Conservation (phyloP, 768 basidiomycete species). For the Amylocystis lapponica region DNA sequence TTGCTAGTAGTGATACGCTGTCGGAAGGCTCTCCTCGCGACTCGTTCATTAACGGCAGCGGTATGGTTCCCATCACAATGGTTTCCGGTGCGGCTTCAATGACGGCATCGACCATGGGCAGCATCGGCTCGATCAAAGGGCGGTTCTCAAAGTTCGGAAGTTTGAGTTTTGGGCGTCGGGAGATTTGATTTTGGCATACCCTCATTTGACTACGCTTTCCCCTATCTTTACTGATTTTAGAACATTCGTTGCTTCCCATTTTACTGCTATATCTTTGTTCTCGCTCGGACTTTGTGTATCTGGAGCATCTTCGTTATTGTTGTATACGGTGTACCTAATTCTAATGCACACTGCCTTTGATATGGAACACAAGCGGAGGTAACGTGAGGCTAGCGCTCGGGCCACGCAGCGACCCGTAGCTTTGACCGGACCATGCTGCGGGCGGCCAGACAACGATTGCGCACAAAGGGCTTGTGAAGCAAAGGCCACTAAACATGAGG, state of each 20-base stretch:
- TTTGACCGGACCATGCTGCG: no score
- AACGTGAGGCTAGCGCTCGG: no score
- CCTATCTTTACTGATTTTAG: not conserved
- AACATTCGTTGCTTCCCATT: not conserved
- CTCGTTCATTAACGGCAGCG: slow-evolving; percentile 70
- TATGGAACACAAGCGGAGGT: no score
- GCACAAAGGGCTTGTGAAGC: no score
- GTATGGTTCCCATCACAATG: slow-evolving; percentile 29
- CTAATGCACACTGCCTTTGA: no score
- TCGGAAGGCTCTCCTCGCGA: slow-evolving; percentile 66
- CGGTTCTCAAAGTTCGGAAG: slow-evolving; percentile 76
- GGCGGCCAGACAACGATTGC: no score
- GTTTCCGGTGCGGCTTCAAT: slow-evolving; percentile 45
- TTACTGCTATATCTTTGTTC: slow-evolving; percentile 5
- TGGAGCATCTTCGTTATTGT: slow-evolving; percentile 15
- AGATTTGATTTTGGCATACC: slow-evolving; percentile 10
- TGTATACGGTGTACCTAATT: slow-evolving; percentile 16
- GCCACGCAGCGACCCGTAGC: no score
- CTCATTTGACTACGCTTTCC: not conserved
- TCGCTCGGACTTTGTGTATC: slow-evolving; percentile 13
- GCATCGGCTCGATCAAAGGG: slow-evolving; percentile 64
- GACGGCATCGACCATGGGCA: slow-evolving; percentile 58
- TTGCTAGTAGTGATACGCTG: slow-evolving; percentile 47
- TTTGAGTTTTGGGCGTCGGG: slow-evolving; percentile 54
- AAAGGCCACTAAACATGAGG: no score